Evolutionary conservation across 75 land plant species (phyloP).

Genomic region (Chamaecyparis obtusa): DNA sequence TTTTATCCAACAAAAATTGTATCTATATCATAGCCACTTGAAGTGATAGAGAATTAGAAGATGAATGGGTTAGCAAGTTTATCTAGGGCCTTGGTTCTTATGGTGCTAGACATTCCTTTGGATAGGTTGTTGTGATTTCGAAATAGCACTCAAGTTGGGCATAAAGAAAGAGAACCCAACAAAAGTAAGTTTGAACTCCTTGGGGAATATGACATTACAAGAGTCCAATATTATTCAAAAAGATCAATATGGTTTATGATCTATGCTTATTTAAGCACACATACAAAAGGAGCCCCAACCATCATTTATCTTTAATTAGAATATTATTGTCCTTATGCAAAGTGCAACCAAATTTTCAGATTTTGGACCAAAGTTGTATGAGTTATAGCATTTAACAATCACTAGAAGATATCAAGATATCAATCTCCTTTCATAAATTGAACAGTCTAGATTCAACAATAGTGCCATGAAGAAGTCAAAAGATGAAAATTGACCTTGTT

Average conservation of each 20-base stretch:
- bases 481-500: too few species aligned
- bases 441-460: neutral
- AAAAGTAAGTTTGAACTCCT: too few species aligned
- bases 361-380: too few species aligned
- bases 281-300: neutral
- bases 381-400: neutral
- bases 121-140: constrained; percentile 56
- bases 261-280: neutral
- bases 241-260: neutral
- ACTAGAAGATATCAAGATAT: neutral
- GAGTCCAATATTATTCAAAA: too few species aligned
- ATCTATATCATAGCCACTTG: too few species aligned
- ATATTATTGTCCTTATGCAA: neutral
- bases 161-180: neutral
- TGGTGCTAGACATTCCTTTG: constrained; percentile 42
- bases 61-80: constrained; percentile 26
- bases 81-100: constrained; percentile 37
- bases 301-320: too few species aligned
- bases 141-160: constrained; percentile 54
- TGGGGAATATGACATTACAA: too few species aligned
- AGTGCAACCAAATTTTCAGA: neutral
- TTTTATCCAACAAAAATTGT: too few species aligned
- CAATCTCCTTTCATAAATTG: neutral
- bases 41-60: constrained; percentile 30
- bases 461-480: neutral